These are phyloP conservation scores for Erodium moschatum DNA, from an alignment of 441 rosid species.

Conservation along the genomic window DNA sequence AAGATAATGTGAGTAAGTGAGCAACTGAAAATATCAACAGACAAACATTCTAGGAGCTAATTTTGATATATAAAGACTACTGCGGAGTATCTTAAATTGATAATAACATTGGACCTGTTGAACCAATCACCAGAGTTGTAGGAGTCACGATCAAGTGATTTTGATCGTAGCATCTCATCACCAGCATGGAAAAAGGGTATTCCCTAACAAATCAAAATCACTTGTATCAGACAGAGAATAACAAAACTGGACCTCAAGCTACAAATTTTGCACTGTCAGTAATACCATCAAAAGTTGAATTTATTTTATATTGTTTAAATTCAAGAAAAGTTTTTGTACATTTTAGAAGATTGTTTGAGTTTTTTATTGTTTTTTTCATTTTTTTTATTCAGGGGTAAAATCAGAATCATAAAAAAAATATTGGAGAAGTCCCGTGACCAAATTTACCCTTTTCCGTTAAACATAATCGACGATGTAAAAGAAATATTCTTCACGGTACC, in stretches of 20 bases:
- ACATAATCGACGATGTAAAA: too few species aligned
- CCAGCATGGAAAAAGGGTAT: conserved; percentile 94
- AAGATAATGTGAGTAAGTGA: too few species aligned
- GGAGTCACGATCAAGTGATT: conserved; percentile 98
- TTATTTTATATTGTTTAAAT: too few species aligned
- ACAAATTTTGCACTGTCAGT: neutral
- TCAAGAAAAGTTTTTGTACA: too few species aligned
- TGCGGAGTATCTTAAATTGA: conserved; percentile 13
- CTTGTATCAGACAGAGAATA: neutral
- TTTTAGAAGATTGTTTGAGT: too few species aligned
- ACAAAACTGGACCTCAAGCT: neutral
- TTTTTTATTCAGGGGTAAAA: too few species aligned
- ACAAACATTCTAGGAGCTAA: conserved; percentile 17
- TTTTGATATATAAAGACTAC: conserved; percentile 7
- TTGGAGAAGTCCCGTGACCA: too few species aligned
- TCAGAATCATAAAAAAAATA: too few species aligned
- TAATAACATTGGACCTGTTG: conserved; percentile 52
- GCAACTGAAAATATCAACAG: conserved; percentile 35
- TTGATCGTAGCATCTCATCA: conserved; percentile 91
- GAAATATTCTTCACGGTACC: too few species aligned
- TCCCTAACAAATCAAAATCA: conserved; percentile 40
- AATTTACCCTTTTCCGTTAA: too few species aligned
- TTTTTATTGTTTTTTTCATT: too few species aligned
- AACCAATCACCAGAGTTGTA: conserved; percentile 99
- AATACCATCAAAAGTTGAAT: too few species aligned